A percentile compares a stretch with the other conserved stretches of the same genome.
Evolutionary conservation across 805 yeast genomes (phyloP).

Genomic region (Kockiozyma suomiensis): DNA sequence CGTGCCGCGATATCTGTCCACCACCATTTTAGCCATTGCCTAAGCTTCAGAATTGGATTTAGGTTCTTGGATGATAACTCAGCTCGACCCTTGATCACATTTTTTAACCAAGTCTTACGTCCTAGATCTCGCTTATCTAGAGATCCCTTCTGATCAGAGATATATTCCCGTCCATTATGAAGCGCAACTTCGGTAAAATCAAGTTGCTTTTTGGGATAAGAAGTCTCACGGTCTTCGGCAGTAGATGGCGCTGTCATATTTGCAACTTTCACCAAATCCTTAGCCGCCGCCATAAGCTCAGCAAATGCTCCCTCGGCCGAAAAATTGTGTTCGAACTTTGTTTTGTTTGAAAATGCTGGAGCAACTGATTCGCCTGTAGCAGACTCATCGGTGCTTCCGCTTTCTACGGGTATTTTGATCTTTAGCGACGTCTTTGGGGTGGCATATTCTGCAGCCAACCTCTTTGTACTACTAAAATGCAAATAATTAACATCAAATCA

Average conservation of each 20-base stretch:
- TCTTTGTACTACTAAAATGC: not conserved
- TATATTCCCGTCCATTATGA: conserved; percentile 25
- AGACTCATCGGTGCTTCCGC: not conserved
- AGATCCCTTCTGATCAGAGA: conserved; percentile 14
- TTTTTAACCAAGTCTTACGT: conserved; percentile 25
- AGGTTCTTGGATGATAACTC: conserved; percentile 32
- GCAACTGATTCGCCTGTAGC: not conserved
- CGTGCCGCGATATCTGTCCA: conserved; percentile 36
- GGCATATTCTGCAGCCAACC: not conserved
- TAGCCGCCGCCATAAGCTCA: conserved; percentile 26
- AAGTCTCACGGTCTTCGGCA: conserved; percentile 24
- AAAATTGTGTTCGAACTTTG: conserved; percentile 34
- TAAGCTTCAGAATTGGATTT: conserved; percentile 24
- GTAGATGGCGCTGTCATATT: conserved; percentile 4
- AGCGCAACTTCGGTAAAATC: conserved; percentile 29
- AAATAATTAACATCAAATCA: not conserved
- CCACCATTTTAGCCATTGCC: conserved; percentile 37
- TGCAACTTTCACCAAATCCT: conserved; percentile 8
- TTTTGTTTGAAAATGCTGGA: not conserved
- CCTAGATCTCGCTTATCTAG: conserved; percentile 24
- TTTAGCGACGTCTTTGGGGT: not conserved
- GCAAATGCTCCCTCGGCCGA: conserved; percentile 34
- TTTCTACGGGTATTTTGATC: not conserved
- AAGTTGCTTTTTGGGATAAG: conserved; percentile 20
- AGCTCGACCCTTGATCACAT: conserved; percentile 34